phyloP scores from a whole-genome alignment of 345 rosid species.

The Brassica nigra region DNA sequence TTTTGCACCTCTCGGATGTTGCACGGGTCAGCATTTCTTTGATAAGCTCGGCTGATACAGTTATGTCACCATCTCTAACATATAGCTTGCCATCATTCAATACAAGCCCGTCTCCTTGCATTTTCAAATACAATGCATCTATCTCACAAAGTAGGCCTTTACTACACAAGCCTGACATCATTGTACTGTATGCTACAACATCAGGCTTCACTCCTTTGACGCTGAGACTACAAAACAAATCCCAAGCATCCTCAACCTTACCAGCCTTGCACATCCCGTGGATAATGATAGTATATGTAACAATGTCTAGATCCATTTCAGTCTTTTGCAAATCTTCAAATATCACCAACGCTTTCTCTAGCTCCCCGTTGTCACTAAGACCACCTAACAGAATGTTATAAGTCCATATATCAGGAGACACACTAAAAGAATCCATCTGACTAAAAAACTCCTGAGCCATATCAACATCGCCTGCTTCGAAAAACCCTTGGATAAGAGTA shows the following conservation, averaged over 20 bases:
- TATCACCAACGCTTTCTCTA: not conserved
- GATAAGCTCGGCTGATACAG: slow-evolving; percentile 19
- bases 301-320: not conserved
- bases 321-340: not conserved
- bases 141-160: not conserved
- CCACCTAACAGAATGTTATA: not conserved
- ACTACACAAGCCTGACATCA: not conserved
- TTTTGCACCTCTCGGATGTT: not conserved
- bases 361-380: not conserved
- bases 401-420: not conserved
- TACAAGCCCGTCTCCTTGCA: not conserved
- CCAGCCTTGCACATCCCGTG: slow-evolving; percentile 1
- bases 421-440: not conserved
- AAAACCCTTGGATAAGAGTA: not conserved
- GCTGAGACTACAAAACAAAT: not conserved
- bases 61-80: slow-evolving; percentile 22
- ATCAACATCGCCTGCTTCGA: not conserved
- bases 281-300: not conserved
- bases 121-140: not conserved
- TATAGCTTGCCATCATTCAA: slow-evolving; percentile 13
- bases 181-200: not conserved
- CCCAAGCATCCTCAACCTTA: slow-evolving; percentile 1
- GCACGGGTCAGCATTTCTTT: slow-evolving; percentile 26
- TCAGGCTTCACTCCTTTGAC: not conserved
- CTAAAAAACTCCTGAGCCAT: not conserved